A percentile compares a stretch with the other conserved stretches of the same genome.
Conservation (phyloP, 2,329 filamentous ascomycete genomes). For the Aspergillus sp. region DNA sequence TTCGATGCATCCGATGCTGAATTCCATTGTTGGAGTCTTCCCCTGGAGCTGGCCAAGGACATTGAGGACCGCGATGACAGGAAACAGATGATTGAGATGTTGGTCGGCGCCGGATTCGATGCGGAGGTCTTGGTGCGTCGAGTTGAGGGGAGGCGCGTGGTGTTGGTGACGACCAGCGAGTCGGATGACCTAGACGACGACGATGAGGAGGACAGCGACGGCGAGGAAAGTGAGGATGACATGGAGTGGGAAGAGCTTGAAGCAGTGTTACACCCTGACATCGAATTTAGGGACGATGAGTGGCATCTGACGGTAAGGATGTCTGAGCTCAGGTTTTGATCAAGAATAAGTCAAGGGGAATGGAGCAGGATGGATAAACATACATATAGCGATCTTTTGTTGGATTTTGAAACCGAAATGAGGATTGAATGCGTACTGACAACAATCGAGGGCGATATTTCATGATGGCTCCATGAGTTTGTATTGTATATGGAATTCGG, state of each 20-base stretch:
- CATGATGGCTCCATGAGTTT: no score
- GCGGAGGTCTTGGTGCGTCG: neutral
- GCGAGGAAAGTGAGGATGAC: neutral
- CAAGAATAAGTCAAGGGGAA: neutral
- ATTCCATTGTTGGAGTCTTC: neutral
- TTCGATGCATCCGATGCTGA: neutral
- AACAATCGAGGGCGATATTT: no score
- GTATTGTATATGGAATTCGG: no score
- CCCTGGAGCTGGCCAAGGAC: neutral
- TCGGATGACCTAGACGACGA: neutral
- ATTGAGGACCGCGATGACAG: neutral
- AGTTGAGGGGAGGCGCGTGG: neutral
- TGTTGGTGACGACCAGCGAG: neutral
- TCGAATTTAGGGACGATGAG: neutral
- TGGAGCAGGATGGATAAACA: neutral
- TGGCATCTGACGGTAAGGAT: neutral
- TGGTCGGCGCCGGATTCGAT: neutral
- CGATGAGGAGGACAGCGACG: neutral
- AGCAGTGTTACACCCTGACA: no score
- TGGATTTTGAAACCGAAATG: no score
- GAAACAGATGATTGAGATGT: neutral
- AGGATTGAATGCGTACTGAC: no score
- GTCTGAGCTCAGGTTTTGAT: neutral
- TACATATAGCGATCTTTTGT: no score
- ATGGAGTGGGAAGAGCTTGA: neutral